phyloP scores from a whole-genome alignment of 306 rosid genomes.

The Malus sylvestris region DNA sequence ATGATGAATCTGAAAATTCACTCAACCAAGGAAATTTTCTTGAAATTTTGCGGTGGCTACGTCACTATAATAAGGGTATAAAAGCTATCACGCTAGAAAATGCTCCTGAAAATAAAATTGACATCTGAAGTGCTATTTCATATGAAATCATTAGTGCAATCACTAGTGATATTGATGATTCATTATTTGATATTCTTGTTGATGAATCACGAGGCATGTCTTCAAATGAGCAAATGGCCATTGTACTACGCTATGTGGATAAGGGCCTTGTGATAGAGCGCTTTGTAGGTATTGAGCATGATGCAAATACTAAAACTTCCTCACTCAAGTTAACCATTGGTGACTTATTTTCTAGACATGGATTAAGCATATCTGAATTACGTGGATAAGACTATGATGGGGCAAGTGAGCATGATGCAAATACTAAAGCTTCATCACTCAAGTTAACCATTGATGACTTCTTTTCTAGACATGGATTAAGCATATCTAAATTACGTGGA shows the following conservation, averaged over 20 bases:
- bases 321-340: background rate
- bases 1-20: too few species aligned
- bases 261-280: background rate
- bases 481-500: background rate
- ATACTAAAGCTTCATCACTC: background rate
- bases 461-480: slow-evolving; percentile 2
- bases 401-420: background rate
- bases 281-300: background rate
- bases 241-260: background rate
- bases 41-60: background rate
- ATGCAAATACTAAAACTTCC: background rate
- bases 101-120: background rate
- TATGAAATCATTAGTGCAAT: background rate
- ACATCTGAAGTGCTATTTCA: background rate
- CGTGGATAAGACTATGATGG: too few species aligned
- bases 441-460: background rate
- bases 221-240: background rate
- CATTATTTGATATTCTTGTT: background rate
- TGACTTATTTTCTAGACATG: background rate
- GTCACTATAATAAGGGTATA: background rate
- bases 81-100: background rate
- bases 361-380: background rate
- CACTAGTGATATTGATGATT: background rate
- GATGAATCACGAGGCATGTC: background rate
- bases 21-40: too few species aligned